phyloP scores from a whole-genome alignment of 768 basidiomycete species.

The Crucibulum laeve region DNA sequence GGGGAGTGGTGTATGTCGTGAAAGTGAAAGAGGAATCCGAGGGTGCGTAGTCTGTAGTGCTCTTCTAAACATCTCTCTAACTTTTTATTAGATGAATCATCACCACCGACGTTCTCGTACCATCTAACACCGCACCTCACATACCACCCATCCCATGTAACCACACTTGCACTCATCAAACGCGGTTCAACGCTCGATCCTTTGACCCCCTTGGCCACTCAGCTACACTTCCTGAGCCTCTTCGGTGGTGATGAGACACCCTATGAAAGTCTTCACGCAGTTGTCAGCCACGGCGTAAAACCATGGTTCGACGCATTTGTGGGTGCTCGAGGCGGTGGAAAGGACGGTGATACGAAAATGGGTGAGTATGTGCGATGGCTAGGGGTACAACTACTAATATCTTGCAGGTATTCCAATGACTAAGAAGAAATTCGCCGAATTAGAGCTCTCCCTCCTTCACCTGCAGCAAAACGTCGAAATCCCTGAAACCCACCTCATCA shows the following conservation, averaged over 20 bases:
- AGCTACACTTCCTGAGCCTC: slow-evolving; percentile 90
- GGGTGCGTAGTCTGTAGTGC: slow-evolving; percentile 38
- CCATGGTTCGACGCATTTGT: slow-evolving; percentile 99
- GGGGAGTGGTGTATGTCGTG: slow-evolving; percentile 77
- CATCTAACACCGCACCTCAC: slow-evolving; percentile 66
- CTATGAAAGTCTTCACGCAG: slow-evolving; percentile 92
- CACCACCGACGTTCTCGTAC: slow-evolving; percentile 57
- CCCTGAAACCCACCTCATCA: slow-evolving; percentile 89
- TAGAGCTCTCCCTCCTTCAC: slow-evolving; percentile 90
- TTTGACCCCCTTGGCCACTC: slow-evolving; percentile 70
- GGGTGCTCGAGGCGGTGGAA: slow-evolving; percentile 70
- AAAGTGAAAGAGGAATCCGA: slow-evolving; percentile 74
- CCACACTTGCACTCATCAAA: slow-evolving; percentile 94
- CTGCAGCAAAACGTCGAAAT: slow-evolving; percentile 99
- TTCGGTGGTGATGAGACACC: slow-evolving; percentile 88
- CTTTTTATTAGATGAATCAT: slow-evolving; percentile 5
- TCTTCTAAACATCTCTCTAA: slow-evolving; percentile 7
- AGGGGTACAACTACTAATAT: background rate
- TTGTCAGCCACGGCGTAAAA: slow-evolving; percentile 93
- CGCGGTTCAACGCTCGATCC: slow-evolving; percentile 81
- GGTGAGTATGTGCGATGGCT: slow-evolving; percentile 41
- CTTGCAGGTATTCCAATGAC: slow-evolving; percentile 84
- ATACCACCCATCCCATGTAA: slow-evolving; percentile 77
- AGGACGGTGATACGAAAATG: slow-evolving; percentile 80
- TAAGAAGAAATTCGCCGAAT: slow-evolving; percentile 98